phyloP scores from a whole-genome alignment of 352 stramenopile genomes.

The Pythium insidiosum region DNA sequence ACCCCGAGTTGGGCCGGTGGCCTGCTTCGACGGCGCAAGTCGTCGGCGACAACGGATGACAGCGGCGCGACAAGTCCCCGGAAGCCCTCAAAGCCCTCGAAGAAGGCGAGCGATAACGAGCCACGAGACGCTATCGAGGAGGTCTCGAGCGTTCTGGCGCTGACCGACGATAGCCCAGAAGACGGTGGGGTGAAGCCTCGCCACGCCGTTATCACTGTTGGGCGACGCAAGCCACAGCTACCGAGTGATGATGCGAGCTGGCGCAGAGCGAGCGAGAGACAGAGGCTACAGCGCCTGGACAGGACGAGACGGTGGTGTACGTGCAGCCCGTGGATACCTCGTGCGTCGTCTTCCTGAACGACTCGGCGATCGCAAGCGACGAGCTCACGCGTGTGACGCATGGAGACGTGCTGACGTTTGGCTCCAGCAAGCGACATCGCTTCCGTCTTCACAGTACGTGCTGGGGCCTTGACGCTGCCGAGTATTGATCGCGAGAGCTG shows the following conservation, averaged over 20 bases:
- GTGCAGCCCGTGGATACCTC: conserved; percentile 5
- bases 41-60: conserved; percentile 2
- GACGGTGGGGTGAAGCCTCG: too few species aligned
- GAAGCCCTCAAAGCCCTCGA: too few species aligned
- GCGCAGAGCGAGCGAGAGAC: too few species aligned
- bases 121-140: too few species aligned
- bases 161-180: too few species aligned
- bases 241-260: too few species aligned
- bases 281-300: too few species aligned
- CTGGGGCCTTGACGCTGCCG: neutral
- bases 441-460: conserved; percentile 20
- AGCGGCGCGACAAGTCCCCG: neutral
- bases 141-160: too few species aligned
- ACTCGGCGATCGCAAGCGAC: neutral
- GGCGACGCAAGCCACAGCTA: too few species aligned
- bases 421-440: neutral
- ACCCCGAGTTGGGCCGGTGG: conserved; percentile 13
- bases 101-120: too few species aligned
- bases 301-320: conserved; percentile 14
- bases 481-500: neutral
- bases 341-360: conserved; percentile 10
- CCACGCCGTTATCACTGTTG: too few species aligned
- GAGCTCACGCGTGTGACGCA: conserved; percentile 5
- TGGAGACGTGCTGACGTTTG: conserved; percentile 14
- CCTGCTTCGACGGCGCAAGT: conserved; percentile 15